A percentile compares a stretch with the other conserved stretches of the same genome.
Evolutionary conservation across 805 yeast genomes (phyloP).

Genomic region (Candida maltosa): DNA sequence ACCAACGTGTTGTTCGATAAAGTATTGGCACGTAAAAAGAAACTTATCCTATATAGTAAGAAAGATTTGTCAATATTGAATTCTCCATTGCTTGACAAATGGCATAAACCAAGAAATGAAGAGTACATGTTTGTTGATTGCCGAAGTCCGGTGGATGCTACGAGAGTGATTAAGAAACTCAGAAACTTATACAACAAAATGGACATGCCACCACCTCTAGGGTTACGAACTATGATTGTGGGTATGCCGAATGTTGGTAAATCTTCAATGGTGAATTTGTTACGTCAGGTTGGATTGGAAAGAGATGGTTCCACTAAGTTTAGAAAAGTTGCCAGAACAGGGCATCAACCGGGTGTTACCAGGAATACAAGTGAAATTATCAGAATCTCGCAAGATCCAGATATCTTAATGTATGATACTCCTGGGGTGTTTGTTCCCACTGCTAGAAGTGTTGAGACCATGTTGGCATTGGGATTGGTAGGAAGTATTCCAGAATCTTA

Average conservation of each 20-base stretch:
- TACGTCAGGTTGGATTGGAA: conserved; percentile 47
- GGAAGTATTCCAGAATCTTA: conserved; percentile 69
- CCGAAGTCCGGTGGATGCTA: conserved; percentile 48
- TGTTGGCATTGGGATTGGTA: conserved; percentile 69
- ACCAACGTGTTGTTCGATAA: conserved; percentile 76
- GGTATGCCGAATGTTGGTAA: conserved; percentile 99
- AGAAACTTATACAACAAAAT: conserved; percentile 41
- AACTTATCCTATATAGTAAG: conserved; percentile 72
- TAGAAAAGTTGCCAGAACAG: conserved; percentile 76
- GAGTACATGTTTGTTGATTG: conserved; percentile 53
- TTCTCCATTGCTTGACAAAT: conserved; percentile 24
- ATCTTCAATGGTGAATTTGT: conserved; percentile 76
- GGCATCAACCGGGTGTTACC: conserved; percentile 90
- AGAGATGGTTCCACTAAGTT: conserved; percentile 25
- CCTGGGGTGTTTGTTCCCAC: conserved; percentile 91
- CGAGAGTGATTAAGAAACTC: conserved; percentile 47
- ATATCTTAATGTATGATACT: conserved; percentile 75
- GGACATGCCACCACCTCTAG: conserved; percentile 79
- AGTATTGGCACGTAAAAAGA: conserved; percentile 51
- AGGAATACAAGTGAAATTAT: conserved; percentile 74
- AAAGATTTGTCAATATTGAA: conserved; percentile 57
- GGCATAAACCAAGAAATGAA: conserved; percentile 31
- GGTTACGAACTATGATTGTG: conserved; percentile 68
- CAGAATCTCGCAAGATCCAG: conserved; percentile 56
- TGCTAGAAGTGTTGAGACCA: conserved; percentile 58